Evolutionary conservation across 202 grass and related monocot species (phyloP).

Genomic region (Elaeis oleifera): DNA sequence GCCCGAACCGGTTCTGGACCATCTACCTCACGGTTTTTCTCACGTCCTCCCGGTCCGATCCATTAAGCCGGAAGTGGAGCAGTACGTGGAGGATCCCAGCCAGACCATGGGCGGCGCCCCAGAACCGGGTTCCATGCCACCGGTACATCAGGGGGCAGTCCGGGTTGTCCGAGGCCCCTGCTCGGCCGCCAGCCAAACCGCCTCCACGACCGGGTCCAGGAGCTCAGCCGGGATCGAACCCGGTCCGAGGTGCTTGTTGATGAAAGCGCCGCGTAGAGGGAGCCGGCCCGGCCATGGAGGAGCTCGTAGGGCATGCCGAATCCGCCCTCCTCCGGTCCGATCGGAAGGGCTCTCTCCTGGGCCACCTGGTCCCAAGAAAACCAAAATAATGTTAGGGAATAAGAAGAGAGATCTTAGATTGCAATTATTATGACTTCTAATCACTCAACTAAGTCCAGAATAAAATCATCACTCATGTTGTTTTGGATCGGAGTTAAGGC

Average conservation of each 20-base stretch:
- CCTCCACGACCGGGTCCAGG: constrained; percentile 8
- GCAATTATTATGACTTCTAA: too few species aligned
- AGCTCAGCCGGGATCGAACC: constrained; percentile 11
- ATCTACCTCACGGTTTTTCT: constrained; percentile 7
- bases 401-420: too few species aligned
- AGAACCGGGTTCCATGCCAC: constrained; percentile 24
- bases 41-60: neutral
- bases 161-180: constrained; percentile 7
- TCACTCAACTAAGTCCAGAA: too few species aligned
- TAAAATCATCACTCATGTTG: too few species aligned
- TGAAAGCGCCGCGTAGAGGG: constrained; percentile 24
- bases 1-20: constrained; percentile 20
- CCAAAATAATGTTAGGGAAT: too few species aligned
- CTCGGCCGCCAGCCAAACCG: constrained; percentile 18
- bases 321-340: constrained; percentile 24
- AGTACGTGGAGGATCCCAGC: constrained; percentile 19
- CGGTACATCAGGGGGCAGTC: constrained; percentile 24
- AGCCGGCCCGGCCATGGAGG: constrained; percentile 22
- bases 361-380: constrained; percentile 11
- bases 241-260: constrained; percentile 18
- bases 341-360: constrained; percentile 13
- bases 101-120: constrained; percentile 19
- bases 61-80: constrained; percentile 17
- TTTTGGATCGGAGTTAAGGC: too few species aligned
- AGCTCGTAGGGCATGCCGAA: constrained; percentile 28